Evolutionary conservation across 805 yeast genomes (phyloP).

Genomic region (Starmerella potacharoeniae): DNA sequence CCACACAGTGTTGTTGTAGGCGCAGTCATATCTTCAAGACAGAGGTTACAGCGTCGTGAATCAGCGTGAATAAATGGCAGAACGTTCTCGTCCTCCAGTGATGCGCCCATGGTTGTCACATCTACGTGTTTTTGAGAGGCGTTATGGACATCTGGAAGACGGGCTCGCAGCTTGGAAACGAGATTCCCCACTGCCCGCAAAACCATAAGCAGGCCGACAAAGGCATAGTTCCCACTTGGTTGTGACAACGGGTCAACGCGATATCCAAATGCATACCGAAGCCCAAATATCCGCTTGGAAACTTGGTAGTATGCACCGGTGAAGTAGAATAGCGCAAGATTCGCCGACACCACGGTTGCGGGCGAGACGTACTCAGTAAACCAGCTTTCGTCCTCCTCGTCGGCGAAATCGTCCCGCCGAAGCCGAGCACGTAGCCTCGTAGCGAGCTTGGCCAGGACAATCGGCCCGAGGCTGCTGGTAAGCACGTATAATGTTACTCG

Average conservation of each 20-base stretch:
- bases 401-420: not conserved
- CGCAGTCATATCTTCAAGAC: conserved; percentile 64
- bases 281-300: conserved; percentile 64
- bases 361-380: conserved; percentile 18
- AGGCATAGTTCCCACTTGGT: conserved; percentile 44
- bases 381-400: conserved; percentile 6
- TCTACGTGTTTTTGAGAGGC: conserved; percentile 8
- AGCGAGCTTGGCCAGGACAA: conserved; percentile 26
- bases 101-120: conserved; percentile 28
- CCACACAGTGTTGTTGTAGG: conserved; percentile 89
- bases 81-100: conserved; percentile 43
- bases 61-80: conserved; percentile 59
- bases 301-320: conserved; percentile 71
- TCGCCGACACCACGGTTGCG: conserved; percentile 46
- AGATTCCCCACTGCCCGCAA: conserved; percentile 23
- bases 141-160: conserved; percentile 15
- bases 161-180: conserved; percentile 11
- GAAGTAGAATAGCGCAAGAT: conserved; percentile 73
- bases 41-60: conserved; percentile 72
- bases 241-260: conserved; percentile 24
- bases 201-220: conserved; percentile 42
- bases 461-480: conserved; percentile 55
- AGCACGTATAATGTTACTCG: conserved; percentile 49
- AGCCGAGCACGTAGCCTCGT: conserved; percentile 19
- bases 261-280: conserved; percentile 50